Evolutionary conservation across 2,329 filamentous ascomycete species (phyloP).

Genomic region (Phaeoacremonium minimum): DNA sequence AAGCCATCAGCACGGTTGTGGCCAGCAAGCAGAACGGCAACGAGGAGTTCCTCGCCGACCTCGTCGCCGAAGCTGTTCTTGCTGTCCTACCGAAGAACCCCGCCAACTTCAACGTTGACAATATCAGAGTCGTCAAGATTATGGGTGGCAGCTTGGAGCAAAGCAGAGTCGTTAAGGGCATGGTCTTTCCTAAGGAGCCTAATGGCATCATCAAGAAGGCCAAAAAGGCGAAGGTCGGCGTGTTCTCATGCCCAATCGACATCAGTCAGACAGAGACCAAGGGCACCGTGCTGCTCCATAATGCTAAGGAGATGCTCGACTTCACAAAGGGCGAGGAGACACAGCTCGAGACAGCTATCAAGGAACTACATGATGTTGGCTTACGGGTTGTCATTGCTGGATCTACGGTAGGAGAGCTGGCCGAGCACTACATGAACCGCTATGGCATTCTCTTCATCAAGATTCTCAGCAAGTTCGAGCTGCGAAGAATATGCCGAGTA

Average conservation of each 20-base stretch:
- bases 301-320: constrained; percentile 97
- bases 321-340: constrained; percentile 96
- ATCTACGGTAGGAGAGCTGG: constrained; percentile 90
- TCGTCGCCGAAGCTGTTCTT: constrained; percentile 82
- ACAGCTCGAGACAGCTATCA: constrained; percentile 86
- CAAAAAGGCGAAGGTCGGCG: constrained; percentile 87
- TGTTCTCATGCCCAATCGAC: constrained; percentile 95
- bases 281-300: constrained; percentile 93
- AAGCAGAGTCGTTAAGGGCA: constrained; percentile 91
- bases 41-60: constrained; percentile 79
- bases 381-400: constrained; percentile 89
- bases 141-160: constrained; percentile 96
- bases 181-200: constrained; percentile 97
- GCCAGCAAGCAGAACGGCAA: constrained; percentile 94
- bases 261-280: constrained; percentile 97
- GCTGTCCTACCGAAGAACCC: constrained; percentile 95
- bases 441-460: constrained; percentile 95
- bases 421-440: constrained; percentile 96
- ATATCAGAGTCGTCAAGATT: constrained; percentile 98
- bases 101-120: constrained; percentile 96
- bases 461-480: constrained; percentile 96
- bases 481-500: constrained; percentile 89
- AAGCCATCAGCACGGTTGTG: constrained; percentile 92
- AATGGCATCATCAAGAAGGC: constrained; percentile 90
- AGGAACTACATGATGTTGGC: constrained; percentile 92